Percentiles rank a stretch among this genome's conserved stretches.
phyloP scores from a whole-genome alignment of 345 rosid species.

The Anastatica hierochuntica region DNA sequence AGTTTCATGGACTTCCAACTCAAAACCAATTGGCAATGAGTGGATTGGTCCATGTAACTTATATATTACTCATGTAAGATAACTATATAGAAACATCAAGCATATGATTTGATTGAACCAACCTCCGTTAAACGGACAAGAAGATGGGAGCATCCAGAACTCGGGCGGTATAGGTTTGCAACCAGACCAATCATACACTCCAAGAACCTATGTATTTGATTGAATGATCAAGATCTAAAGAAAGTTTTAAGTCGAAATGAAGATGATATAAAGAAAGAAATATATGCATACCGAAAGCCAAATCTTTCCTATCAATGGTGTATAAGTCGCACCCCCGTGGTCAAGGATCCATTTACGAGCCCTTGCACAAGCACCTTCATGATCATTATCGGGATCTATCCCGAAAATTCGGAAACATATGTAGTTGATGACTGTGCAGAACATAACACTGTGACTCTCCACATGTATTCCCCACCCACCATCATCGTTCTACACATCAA shows the following conservation, averaged over 20 bases:
- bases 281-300: not conserved
- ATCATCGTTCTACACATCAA: not conserved
- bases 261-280: not conserved
- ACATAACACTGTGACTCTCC: not conserved
- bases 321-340: not conserved
- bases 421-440: not conserved
- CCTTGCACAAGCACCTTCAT: not conserved
- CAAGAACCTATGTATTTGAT: constrained; percentile 1
- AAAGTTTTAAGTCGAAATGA: not conserved
- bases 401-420: not conserved
- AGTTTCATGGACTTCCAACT: too few relatives aligned
- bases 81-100: too few relatives aligned
- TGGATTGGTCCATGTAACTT: too few relatives aligned
- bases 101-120: too few relatives aligned
- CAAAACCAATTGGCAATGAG: too few relatives aligned
- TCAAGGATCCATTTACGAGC: not conserved
- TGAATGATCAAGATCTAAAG: too few relatives aligned
- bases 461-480: not conserved
- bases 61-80: not conserved
- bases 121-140: constrained; percentile 11
- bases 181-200: constrained; percentile 20
- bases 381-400: not conserved
- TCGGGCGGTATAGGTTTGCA: constrained; percentile 19
- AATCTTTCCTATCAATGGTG: not conserved
- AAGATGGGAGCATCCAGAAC: constrained; percentile 15